Evolutionary conservation across 2,329 filamentous ascomycete species (phyloP), one percentile per base, ranked within the genome.

Genomic region (Hyphodiscus sp.): DNA sequence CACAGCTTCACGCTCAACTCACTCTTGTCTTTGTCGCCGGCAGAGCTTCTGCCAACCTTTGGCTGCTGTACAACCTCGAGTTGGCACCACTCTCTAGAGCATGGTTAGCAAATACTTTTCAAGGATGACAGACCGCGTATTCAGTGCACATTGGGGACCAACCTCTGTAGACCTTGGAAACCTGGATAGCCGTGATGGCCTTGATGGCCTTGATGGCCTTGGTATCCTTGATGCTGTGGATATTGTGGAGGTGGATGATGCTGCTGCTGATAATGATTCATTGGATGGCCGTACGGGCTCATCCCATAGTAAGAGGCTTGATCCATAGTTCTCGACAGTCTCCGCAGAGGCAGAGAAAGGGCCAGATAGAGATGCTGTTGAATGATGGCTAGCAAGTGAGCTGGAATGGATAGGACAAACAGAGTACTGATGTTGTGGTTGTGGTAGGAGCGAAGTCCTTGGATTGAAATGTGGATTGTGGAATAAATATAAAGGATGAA

Each of bases 21-120:
- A 87, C 85, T 80, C 75, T 90, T 90, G 66, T 90, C 87, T 69
- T 90, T 26, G 23, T 26, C 90, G 60, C 83, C 83, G 60, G 85
- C 77, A 44, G 84, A 80, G 51, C 89, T 82, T 58, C 86, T 78
- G 48, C 83, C 86, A 69, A 82, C 77, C 59, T 78, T 75, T 50
- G 86, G 86, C 65, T 86, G 77, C 71, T 90, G 86, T 61, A 81
- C 78, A 60, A 89, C 76, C 53, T 68, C 71, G 60, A 86, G 73
- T 55, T 74, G 71, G 69, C 81, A 78, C 65, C 81, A 75, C 65
- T 75, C 70, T 69, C 79, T 42, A 2, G 41, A 41, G 33, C 18
- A 54, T 49, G 42, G 41, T 63, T 48, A 60, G 65, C 61, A 66
- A 63, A 61, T 57, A 62, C 58, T 65, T 63, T 13, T 15, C 5